Evolutionary conservation across 495 filamentous ascomycete species (phyloP), one percentile per base, ranked within the genome.

Genomic region (Trichoderma erinaceum): DNA sequence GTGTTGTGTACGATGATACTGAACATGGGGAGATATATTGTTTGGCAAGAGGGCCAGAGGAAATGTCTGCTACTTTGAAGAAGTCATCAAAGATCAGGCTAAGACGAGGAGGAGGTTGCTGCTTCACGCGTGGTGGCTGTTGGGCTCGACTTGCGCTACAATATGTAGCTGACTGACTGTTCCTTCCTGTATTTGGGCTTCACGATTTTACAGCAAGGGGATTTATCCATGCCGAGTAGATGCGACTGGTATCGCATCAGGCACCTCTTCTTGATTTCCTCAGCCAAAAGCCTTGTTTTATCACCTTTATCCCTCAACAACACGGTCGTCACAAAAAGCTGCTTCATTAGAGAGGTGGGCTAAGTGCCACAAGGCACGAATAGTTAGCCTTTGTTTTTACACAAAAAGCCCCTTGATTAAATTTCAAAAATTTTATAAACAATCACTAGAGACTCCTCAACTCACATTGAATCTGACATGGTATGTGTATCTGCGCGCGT

Each of bases 331-430:
- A 21, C 18, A 11, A 18, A 38, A 21, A 52, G 48, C 21, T 52
- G 48, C 48, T 52, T 4, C 48, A 23, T 7, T 52, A 52, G 48
- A 52, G 48, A 21, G 48, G 48, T 52, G 48, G 48, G 21, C 10
- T 52, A 52, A 52, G 48, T 52, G 48, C 48, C 48, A 52, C 48
- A 52, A 52, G 48, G 48, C 48, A 23, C 48, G 21, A 52, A 23
- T 8, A 52, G n/a, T 52, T 52, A 52, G 43, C 43, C 12, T 23
- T 23, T 7, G 35, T 38, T 7, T 38, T 38, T 52, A 52, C 48
- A 11, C 18, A 23, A 21, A 52, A 52, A 52, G 10, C 18, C 18
- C 48, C n/a, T 23, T 52, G 48, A 52, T 21, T 21, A 52, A 52
- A 21, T 52, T 52, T 25, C 8, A 21, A 52, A 52, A 25, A 1